These are phyloP conservation scores for Clavariopsis aquatica DNA, from an alignment of 495 filamentous ascomycete genomes.

Conservation along the genomic window DNA sequence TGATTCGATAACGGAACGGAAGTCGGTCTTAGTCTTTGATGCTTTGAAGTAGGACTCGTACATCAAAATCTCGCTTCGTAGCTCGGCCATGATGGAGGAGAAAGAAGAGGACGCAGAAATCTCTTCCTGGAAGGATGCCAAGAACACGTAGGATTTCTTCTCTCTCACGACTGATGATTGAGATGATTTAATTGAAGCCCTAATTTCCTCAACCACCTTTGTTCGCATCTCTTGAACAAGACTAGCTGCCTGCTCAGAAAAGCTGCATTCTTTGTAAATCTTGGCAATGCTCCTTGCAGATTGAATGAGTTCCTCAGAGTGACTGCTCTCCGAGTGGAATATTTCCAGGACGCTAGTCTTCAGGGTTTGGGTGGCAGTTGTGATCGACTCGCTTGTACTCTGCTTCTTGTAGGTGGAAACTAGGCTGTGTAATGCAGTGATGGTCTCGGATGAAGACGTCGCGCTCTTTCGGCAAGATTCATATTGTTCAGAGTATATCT, in stretches of 20 bases:
- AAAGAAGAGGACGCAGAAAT: constrained; percentile 44
- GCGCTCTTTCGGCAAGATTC: constrained; percentile 21
- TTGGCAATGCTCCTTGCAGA: constrained; percentile 43
- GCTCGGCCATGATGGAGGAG: constrained; percentile 59
- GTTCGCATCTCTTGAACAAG: constrained; percentile 59
- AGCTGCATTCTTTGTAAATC: constrained; percentile 57
- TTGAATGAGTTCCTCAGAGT: constrained; percentile 29
- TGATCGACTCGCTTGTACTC: constrained; percentile 31
- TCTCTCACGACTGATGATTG: constrained; percentile 42
- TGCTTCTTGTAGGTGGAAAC: constrained; percentile 33
- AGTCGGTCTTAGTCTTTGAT: constrained; percentile 36
- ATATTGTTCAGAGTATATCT: constrained; percentile 28
- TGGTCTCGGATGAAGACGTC: constrained; percentile 21
- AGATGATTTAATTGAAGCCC: constrained; percentile 39
- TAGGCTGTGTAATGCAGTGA: constrained; percentile 21
- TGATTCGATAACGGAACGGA: constrained; percentile 29
- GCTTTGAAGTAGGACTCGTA: constrained; percentile 57
- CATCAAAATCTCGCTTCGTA: constrained; percentile 58
- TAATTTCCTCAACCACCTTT: constrained; percentile 52
- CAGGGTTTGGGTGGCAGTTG: constrained; percentile 21
- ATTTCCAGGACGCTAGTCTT: constrained; percentile 50
- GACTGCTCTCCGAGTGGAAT: constrained; percentile 44
- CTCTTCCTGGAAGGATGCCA: constrained; percentile 61
- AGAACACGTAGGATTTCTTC: constrained; percentile 57
- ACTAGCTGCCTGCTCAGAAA: constrained; percentile 54